A percentile compares a stretch with the other conserved stretches of the same genome.
Evolutionary conservation across 345 rosid genomes (phyloP).

Genomic region (Erodium maritimum): DNA sequence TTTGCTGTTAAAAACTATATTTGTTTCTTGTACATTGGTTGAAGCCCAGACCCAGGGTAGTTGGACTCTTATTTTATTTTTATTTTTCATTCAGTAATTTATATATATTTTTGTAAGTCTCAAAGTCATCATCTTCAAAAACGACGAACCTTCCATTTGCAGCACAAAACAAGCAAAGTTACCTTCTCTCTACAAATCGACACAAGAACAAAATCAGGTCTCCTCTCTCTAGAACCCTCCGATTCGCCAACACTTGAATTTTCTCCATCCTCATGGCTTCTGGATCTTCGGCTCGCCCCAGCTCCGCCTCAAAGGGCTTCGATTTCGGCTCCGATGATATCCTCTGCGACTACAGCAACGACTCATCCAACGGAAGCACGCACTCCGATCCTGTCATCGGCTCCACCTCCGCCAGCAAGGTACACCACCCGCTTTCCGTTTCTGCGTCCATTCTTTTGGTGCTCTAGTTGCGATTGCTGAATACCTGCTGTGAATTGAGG

Average conservation of each 20-base stretch:
- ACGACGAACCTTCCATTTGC: background rate
- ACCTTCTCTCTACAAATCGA: background rate
- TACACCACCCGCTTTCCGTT: conserved; percentile 23
- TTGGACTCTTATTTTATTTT: no score
- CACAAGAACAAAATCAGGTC: background rate
- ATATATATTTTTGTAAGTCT: no score
- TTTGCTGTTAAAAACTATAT: no score
- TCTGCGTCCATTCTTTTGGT: background rate
- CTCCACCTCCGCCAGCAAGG: conserved; percentile 27
- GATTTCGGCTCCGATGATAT: conserved; percentile 95
- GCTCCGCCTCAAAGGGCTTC: conserved; percentile 63
- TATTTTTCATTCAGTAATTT: no score
- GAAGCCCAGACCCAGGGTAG: no score
- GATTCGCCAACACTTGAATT: background rate
- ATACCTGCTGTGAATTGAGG: background rate
- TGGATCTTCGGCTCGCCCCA: conserved; percentile 63
- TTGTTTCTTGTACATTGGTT: no score
- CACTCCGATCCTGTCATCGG: conserved; percentile 46
- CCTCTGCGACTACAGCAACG: conserved; percentile 78
- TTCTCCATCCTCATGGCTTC: conserved; percentile 49
- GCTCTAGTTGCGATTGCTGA: background rate
- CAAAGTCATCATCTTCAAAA: background rate
- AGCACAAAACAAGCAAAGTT: background rate
- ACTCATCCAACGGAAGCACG: conserved; percentile 43
- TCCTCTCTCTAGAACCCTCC: background rate